Evolutionary conservation across 1,284 basidiomycete genomes (phyloP), one percentile per base, ranked within the genome.

Genomic region (Cryptococcus jaspeensis): DNA sequence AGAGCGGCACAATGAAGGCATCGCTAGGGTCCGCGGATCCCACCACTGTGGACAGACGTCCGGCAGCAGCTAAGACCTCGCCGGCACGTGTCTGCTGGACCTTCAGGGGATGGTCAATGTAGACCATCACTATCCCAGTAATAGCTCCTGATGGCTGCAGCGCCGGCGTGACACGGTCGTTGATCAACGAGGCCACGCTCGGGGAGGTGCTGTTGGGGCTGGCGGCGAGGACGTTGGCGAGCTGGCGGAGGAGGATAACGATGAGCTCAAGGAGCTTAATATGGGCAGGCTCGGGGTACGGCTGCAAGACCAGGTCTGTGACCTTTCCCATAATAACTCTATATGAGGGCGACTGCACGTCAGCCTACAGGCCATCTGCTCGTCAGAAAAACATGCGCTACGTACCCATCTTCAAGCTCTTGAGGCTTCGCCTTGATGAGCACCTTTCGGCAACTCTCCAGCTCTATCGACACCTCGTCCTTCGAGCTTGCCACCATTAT

Each of bases 221-320:
- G n/a, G 28, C 62, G 23, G 60, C 23, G 12, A 67, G 52, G 3
- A 36, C 16, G 2, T 50, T 12, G 3, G 38, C 41, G 5, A 46
- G 23, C 51, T 71, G 71, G 12, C 70, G 65, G 32, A 70, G 55
- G 9, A 74, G 45, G 5, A 51, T 55, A 13, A 63, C 53, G n/a
- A 63, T 62, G 13, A 64, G 55, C 11, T 74, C 72, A 2, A 70
- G 59, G 13, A 59, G 58, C 25, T 63, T 55, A 23, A 61, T 42
- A 12, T 55, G 52, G 13, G 35, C 12, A 8, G 50, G 39, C 5
- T 57, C 55, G 1, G 55, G 52, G 4, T 56, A 52, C 2, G 50
- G 25, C 13, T 28, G 41, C 0, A 67, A 47, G 12, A 56, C 53
- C 2, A 63, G 43, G 11, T 64, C 55, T 11, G 58, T 28, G 9